Conservation (phyloP, 352 stramenopile species). For the Globisporangium cylindrosporum region DNA sequence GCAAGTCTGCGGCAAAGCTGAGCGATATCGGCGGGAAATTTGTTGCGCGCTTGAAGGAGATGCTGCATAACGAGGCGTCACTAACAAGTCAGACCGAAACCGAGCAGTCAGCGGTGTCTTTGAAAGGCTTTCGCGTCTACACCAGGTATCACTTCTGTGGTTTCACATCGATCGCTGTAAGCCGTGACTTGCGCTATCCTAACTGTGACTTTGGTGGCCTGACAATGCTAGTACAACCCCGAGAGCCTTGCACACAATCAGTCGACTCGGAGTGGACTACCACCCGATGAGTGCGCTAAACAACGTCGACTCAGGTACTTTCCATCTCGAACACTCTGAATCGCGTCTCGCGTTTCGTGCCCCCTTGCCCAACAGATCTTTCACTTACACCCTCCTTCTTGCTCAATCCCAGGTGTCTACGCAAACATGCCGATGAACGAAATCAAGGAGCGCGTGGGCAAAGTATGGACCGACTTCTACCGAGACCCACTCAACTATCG, state of each 20-base stretch:
- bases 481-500: slow-evolving; percentile 50
- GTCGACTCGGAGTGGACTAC: slow-evolving; percentile 35
- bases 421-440: slow-evolving; percentile 38
- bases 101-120: background rate
- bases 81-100: background rate
- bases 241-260: slow-evolving; percentile 40
- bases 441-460: slow-evolving; percentile 33
- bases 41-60: slow-evolving; percentile 23
- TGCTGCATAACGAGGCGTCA: slow-evolving; percentile 23
- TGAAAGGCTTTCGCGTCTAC: slow-evolving; percentile 36
- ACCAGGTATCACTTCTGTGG: slow-evolving; percentile 22
- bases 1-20: slow-evolving; percentile 14
- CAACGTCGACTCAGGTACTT: slow-evolving; percentile 34
- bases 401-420: slow-evolving; percentile 26
- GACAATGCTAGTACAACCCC: slow-evolving; percentile 25
- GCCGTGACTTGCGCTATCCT: background rate
- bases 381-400: background rate
- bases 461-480: slow-evolving; percentile 37
- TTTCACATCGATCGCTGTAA: background rate
- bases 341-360: too few species aligned
- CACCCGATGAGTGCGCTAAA: slow-evolving; percentile 42
- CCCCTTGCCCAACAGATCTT: background rate
- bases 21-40: slow-evolving; percentile 24
- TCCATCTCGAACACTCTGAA: background rate
- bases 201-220: background rate